Conservation (phyloP, 257 asterid species). For the Solanum piurae region DNA sequence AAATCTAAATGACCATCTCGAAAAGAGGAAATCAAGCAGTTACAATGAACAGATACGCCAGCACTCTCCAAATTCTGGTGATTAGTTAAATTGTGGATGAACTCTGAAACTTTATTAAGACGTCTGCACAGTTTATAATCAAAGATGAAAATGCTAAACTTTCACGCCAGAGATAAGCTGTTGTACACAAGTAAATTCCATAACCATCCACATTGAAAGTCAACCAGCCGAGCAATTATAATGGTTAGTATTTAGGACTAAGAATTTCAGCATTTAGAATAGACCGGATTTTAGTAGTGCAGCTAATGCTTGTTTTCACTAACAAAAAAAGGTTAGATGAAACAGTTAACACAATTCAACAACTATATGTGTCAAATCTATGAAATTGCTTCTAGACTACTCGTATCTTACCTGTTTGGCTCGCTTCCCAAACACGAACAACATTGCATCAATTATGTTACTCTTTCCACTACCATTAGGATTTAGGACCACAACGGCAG, state of each 20-base stretch:
- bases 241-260: no score
- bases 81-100: constrained; percentile 87
- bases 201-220: no score
- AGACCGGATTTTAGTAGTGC: no score
- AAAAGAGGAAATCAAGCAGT: background rate
- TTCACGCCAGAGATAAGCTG: no score
- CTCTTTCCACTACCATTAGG: constrained; percentile 98
- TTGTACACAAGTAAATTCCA: no score
- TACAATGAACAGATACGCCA: constrained; percentile 92
- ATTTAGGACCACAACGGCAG: constrained; percentile 99
- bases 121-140: constrained; percentile 43
- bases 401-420: constrained; percentile 63
- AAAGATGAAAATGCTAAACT: background rate
- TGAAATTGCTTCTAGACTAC: no score
- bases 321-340: background rate
- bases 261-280: no score
- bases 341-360: no score
- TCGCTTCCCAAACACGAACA: constrained; percentile 83
- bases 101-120: constrained; percentile 90
- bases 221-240: no score
- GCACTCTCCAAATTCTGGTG: constrained; percentile 95
- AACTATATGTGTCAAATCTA: no score
- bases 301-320: background rate
- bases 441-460: constrained; percentile 97
- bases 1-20: background rate